These are phyloP conservation scores for Hymenoscyphus fructigenus DNA, from an alignment of 2,329 filamentous ascomycete genomes.

Conservation along the genomic window DNA sequence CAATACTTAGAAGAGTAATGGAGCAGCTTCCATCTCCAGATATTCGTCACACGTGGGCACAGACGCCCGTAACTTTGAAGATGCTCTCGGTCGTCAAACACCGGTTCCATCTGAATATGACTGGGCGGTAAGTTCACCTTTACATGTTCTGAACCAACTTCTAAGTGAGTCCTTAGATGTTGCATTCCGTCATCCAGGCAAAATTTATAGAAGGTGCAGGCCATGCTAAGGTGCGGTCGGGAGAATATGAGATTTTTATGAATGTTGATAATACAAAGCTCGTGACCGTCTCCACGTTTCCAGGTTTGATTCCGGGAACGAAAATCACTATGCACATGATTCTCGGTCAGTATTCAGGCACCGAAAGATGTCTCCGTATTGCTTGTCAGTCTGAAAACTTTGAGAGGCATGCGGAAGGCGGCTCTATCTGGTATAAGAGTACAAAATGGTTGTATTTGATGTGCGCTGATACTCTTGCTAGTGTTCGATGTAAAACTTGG, in stretches of 20 bases:
- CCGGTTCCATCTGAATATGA: slow-evolving; percentile 20
- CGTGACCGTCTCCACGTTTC: background rate
- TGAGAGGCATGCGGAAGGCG: background rate
- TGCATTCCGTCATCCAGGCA: slow-evolving; percentile 16
- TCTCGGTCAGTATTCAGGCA: slow-evolving; percentile 4
- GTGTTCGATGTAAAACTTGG: slow-evolving; percentile 2
- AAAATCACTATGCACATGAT: slow-evolving; percentile 8
- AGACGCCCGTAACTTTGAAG: slow-evolving; percentile 17
- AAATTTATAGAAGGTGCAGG: slow-evolving; percentile 13
- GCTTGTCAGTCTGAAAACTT: slow-evolving; percentile 1
- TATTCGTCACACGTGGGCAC: slow-evolving; percentile 16
- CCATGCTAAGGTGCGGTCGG: slow-evolving; percentile 14
- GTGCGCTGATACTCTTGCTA: background rate
- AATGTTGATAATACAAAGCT: background rate
- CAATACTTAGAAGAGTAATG: background rate
- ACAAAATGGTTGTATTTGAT: background rate
- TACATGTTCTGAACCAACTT: too few relatives aligned
- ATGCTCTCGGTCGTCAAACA: slow-evolving; percentile 15
- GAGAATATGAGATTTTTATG: slow-evolving; percentile 15
- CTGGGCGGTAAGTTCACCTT: slow-evolving; percentile 7
- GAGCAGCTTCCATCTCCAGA: slow-evolving; percentile 7
- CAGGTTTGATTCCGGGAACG: background rate
- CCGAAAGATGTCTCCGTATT: slow-evolving; percentile 3
- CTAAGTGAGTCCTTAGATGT: background rate
- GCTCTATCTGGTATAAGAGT: background rate